These are phyloP conservation scores for Trichoderma erinaceum DNA, from an alignment of 495 filamentous ascomycete genomes.

Conservation along the genomic window DNA sequence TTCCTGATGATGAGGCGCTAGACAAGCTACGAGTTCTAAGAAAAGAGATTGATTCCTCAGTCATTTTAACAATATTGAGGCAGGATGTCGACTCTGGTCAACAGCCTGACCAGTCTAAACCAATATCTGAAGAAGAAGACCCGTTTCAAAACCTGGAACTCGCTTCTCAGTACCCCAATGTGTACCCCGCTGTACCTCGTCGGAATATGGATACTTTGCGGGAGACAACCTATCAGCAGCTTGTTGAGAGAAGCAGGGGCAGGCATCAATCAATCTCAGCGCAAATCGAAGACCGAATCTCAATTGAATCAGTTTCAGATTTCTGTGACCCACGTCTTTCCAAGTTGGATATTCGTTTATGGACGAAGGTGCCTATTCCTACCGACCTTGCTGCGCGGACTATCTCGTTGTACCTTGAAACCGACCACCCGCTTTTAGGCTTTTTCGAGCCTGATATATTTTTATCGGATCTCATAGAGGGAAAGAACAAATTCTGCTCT, in stretches of 20 bases:
- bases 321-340: constrained; percentile 25
- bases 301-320: too few species aligned
- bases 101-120: neutral
- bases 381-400: constrained; percentile 21
- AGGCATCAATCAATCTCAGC: too few species aligned
- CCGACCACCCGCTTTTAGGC: constrained; percentile 22
- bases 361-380: constrained; percentile 20
- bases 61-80: neutral
- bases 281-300: too few species aligned
- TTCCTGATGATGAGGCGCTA: neutral
- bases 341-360: constrained; percentile 19
- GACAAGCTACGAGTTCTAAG: neutral
- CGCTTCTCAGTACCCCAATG: neutral
- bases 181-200: neutral
- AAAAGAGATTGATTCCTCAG: neutral
- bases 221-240: neutral
- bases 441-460: constrained; percentile 20
- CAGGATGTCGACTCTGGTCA: neutral
- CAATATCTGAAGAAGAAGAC: neutral
- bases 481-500: constrained; percentile 12
- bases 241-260: neutral
- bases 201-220: neutral
- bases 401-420: constrained; percentile 26
- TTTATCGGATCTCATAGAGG: constrained; percentile 9
- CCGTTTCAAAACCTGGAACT: neutral